Evolutionary conservation across 208 protist genomes (phyloP).

Genomic region (Porcisia deanei): DNA sequence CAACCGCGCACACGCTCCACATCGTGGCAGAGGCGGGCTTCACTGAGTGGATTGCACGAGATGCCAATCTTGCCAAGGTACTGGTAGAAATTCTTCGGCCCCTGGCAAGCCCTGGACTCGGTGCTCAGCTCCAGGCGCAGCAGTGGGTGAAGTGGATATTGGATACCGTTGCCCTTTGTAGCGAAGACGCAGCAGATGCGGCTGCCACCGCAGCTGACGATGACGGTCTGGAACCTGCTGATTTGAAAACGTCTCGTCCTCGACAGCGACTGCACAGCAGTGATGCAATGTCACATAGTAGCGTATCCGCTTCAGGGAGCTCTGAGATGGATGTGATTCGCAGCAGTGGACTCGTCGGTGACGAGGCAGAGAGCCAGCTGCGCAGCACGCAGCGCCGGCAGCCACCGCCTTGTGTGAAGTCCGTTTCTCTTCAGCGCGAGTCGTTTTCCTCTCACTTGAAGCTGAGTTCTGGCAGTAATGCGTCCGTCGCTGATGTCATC

Average conservation of each 20-base stretch:
- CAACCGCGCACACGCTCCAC: slow-evolving; percentile 19
- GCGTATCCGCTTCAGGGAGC: neutral
- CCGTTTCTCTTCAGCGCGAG: neutral
- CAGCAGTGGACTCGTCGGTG: slow-evolving; percentile 17
- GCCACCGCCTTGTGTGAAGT: neutral
- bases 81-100: slow-evolving; percentile 40
- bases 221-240: neutral
- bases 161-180: slow-evolving; percentile 15
- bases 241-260: neutral
- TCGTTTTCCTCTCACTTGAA: neutral
- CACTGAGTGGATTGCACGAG: slow-evolving; percentile 41
- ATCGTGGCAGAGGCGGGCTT: slow-evolving; percentile 27
- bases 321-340: slow-evolving; percentile 25
- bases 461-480: neutral
- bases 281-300: neutral
- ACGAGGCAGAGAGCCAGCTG: slow-evolving; percentile 6
- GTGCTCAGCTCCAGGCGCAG: slow-evolving; percentile 26
- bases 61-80: slow-evolving; percentile 37
- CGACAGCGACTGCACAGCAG: slow-evolving; percentile 3
- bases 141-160: slow-evolving; percentile 19
- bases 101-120: slow-evolving; percentile 30
- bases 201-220: neutral
- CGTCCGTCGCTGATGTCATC: neutral
- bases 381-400: neutral
- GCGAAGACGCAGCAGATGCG: slow-evolving; percentile 15